Conservation (phyloP, 441 rosid species). For the Pelargonium hybrid region DNA sequence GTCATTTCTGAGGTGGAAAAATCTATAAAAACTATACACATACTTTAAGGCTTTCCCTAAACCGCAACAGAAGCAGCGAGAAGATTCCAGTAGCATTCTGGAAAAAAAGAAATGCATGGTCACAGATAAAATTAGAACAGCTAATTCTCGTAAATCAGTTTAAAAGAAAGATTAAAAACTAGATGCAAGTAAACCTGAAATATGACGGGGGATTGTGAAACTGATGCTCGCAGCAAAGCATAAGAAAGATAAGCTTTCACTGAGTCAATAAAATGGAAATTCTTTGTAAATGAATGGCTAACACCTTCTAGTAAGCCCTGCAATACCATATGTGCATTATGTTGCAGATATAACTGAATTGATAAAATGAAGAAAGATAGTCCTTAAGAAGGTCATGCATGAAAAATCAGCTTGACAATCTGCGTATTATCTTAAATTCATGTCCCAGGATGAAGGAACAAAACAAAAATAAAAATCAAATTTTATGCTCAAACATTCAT, state of each 20-base stretch:
- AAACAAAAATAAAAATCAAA: not conserved
- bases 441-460: not conserved
- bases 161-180: slow-evolving; percentile 14
- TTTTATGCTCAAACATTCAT: not conserved
- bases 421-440: not conserved
- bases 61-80: slow-evolving; percentile 79
- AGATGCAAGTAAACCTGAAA: slow-evolving; percentile 67
- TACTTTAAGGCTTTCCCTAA: slow-evolving; percentile 98
- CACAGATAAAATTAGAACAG: slow-evolving; percentile 20
- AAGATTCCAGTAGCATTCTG: slow-evolving; percentile 99
- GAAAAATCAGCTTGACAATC: not conserved
- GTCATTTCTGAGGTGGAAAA: slow-evolving; percentile 9
- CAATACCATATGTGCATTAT: slow-evolving; percentile 18
- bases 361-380: not conserved
- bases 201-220: slow-evolving; percentile 75
- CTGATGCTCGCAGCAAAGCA: slow-evolving; percentile 94
- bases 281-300: slow-evolving; percentile 83
- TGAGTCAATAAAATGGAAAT: slow-evolving; percentile 94
- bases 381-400: not conserved
- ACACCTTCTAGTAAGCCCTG: slow-evolving; percentile 97
- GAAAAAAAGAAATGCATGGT: slow-evolving; percentile 28
- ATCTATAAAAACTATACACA: slow-evolving; percentile 25
- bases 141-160: slow-evolving; percentile 14
- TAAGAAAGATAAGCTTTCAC: slow-evolving; percentile 96
- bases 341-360: not conserved